These are phyloP conservation scores for Cicer yamashitae DNA, from an alignment of 306 rosid genomes.

Conservation along the genomic window DNA sequence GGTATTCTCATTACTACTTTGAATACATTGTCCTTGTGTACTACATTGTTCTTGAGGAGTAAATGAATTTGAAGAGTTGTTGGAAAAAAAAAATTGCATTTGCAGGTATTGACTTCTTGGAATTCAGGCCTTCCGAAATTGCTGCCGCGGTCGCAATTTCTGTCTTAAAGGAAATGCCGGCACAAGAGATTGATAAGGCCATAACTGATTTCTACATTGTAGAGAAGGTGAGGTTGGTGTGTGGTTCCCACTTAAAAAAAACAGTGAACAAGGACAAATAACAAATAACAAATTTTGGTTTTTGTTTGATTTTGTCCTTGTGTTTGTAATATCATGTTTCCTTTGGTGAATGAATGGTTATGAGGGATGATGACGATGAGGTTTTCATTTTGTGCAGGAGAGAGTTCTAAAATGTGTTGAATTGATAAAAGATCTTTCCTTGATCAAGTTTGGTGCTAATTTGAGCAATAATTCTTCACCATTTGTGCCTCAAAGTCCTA, in stretches of 20 bases:
- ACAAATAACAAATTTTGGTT: neutral
- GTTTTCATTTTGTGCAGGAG: constrained; percentile 58
- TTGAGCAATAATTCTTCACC: constrained; percentile 24
- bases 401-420: constrained; percentile 82
- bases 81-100: constrained; percentile 62
- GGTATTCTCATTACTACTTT: constrained; percentile 56
- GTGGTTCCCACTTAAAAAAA: neutral
- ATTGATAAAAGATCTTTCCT: constrained; percentile 66
- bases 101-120: constrained; percentile 95
- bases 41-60: constrained; percentile 47
- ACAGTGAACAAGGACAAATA: neutral
- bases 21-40: constrained; percentile 37
- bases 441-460: constrained; percentile 48
- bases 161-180: constrained; percentile 59
- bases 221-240: constrained; percentile 68
- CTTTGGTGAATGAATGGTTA: constrained; percentile 3
- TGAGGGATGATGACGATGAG: too few relatives aligned
- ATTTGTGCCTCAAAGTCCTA: constrained; percentile 75
- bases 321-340: constrained; percentile 16
- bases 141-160: constrained; percentile 86
- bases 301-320: constrained; percentile 20
- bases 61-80: constrained; percentile 51
- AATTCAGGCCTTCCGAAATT: constrained; percentile 88
- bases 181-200: constrained; percentile 58
- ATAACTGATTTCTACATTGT: constrained; percentile 56